Percentiles rank a stretch among this genome's conserved stretches.
phyloP scores from a whole-genome alignment of 768 basidiomycete species.

The Boletus edulis region DNA sequence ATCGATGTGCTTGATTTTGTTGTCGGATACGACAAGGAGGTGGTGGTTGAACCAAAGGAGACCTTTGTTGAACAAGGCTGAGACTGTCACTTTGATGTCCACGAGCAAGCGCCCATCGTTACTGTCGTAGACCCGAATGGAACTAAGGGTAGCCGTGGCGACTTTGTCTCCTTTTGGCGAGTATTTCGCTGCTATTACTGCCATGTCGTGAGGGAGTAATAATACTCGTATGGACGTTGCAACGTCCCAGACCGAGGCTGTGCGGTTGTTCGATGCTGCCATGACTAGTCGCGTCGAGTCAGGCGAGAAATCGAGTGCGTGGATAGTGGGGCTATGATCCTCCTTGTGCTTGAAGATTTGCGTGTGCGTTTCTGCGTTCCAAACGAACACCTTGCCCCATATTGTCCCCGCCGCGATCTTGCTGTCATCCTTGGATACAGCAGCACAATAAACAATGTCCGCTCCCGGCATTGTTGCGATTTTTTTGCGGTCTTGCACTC shows the following conservation, averaged over 20 bases:
- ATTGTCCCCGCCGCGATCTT: background rate
- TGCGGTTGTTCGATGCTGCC: background rate
- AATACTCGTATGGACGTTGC: background rate
- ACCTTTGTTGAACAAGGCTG: background rate
- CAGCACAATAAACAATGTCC: background rate
- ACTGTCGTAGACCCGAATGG: background rate
- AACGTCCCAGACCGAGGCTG: background rate
- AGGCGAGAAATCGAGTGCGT: background rate
- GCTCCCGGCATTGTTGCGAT: background rate
- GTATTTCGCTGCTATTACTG: background rate
- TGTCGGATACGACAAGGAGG: background rate
- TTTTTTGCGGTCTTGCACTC: background rate
- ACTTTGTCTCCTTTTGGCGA: background rate
- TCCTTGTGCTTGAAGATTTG: background rate
- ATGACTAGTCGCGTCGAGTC: background rate
- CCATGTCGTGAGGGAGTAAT: background rate
- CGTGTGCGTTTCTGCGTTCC: background rate
- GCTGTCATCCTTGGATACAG: background rate
- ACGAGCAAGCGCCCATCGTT: background rate
- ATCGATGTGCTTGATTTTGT: background rate
- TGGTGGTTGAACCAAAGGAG: background rate
- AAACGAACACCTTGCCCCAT: background rate
- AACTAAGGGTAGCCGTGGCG: background rate
- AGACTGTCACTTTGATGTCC: background rate
- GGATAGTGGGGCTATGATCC: background rate